phyloP scores from a whole-genome alignment of 768 basidiomycete species.

The Russula sp. region DNA sequence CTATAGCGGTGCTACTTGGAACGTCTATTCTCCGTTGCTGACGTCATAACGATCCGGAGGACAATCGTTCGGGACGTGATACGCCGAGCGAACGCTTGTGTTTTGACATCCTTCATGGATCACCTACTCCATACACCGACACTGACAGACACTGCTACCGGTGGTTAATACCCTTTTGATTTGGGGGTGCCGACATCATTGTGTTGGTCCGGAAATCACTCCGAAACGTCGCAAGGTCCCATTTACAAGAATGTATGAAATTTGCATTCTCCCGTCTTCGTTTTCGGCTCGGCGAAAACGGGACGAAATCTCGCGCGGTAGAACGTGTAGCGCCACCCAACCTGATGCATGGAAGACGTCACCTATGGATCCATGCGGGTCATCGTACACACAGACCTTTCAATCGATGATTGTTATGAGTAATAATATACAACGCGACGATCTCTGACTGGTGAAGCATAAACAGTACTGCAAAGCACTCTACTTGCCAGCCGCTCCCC shows the following conservation, averaged over 20 bases:
- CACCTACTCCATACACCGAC: neutral
- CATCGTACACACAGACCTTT: neutral
- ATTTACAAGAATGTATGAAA: neutral
- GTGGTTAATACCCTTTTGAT: constrained; percentile 1
- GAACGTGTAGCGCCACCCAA: neutral
- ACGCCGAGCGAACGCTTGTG: neutral
- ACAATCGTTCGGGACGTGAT: neutral
- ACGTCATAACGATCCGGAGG: neutral
- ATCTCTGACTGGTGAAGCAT: neutral
- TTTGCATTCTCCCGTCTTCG: neutral
- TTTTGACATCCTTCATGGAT: neutral
- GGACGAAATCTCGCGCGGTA: neutral
- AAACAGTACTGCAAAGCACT: neutral
- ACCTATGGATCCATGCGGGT: neutral
- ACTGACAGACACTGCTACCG: neutral
- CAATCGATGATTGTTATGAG: neutral
- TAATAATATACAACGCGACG: neutral
- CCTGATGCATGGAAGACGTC: constrained; percentile 13
- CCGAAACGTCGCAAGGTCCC: neutral
- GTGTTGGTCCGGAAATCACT: neutral
- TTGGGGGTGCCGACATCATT: neutral
- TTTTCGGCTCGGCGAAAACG: neutral
- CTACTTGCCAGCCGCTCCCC: neutral
- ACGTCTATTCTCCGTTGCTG: neutral
- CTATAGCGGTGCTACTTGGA: neutral